Evolutionary conservation across 1,284 basidiomycete genomes (phyloP), one percentile per base, ranked within the genome.

Genomic region (Pyrrhoderma noxium): DNA sequence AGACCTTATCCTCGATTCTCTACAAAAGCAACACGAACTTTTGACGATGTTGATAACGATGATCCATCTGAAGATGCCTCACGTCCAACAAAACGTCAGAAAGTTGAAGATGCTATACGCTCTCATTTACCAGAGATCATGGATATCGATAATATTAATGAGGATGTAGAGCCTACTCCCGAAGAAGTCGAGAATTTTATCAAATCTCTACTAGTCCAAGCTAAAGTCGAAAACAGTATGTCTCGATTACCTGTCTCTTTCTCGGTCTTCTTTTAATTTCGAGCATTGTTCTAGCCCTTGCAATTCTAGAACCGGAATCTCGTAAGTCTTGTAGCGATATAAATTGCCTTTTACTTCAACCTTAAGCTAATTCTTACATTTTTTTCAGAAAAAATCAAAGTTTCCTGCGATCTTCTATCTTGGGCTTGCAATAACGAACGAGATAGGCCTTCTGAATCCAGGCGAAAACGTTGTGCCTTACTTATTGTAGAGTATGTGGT

Each of bases 401-500:
- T 50, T 3, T 45, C 45, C 18, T 34, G 35, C 34, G 47, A 52
- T 8, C 44, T 58, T 14, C 40, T 56, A 14, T 36, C 34, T 22
- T 58, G 55, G 57, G 38, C 52, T 16, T 50, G 47, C 42, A 23
- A 31, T 2, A 18, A 38, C 14, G 53, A 51, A 31, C 43, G 49
- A n/a, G 49, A 51, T 22, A 51, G 40, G 48, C 45, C 53, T 8
- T 11, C 46, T 8, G 49, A 51, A 16, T 37, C 53, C 9, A 49
- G 49, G 14, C 51, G 23, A 42, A 58, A 52, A 52, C 57, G 60
- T 37, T 61, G 60, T 18, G 60, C 62, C 14, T 38, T 68, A 19
- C 44, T 69, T 18, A 60, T 70, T 27, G 60, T 63, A 25, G 64
- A 66, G 68, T 69, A 22, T 54, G 68, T 58, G 13, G 51, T 31